Evolutionary conservation across 129 eudicot genomes (phyloP), one percentile per base, ranked within the genome.

Genomic region (Centaurea solstitialis): DNA sequence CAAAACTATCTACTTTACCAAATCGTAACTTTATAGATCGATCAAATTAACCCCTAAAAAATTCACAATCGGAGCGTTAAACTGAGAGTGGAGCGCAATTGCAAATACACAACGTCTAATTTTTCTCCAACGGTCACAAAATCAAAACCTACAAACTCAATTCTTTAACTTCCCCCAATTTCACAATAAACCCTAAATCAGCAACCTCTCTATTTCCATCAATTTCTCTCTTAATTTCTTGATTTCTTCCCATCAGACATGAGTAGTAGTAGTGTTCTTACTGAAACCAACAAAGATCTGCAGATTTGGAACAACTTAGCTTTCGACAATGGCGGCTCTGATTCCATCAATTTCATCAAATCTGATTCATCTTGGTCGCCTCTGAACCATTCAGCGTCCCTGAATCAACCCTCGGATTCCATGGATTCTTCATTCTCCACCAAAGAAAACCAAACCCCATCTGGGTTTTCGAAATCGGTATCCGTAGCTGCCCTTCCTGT

Each of bases 261-360:
- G 97, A 26, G 30, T 26, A 94, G 93, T 84, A 26, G 30, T 26
- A 94, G 93, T 84, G 91, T 88, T 71, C 24, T 88, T 72, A 86
- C 73, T 64, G 73, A 82, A 82, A 21, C 64, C 82, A 20, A 81
- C 43, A 73, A 82, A 26, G 97, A 94, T 81, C 83, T 92, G 41
- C 97, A 90, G 80, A 85, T 94, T 38, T 94, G 96, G 94, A 83
- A 92, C 90, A 94, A 94, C 68, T 93, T 90, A 7, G 97, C 89
- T 3, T 94, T 94, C 68, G 98, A 94, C 30, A 88, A 91, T 59
- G 90, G 85, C 7, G 90, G 85, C 7, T 43, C 18, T 81, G 88
- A 75, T 80, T 72, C 79, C 33, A 45, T 10, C 41, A 85, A 40
- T 50, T 65, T 72, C 81, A 23, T 81, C 80, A 57, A n/a, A n/a